A percentile compares a stretch with the other conserved stretches of the same genome.
phyloP scores from a whole-genome alignment of 1,139 yeast species.

The Zygosaccharomyces pseudobailii region DNA sequence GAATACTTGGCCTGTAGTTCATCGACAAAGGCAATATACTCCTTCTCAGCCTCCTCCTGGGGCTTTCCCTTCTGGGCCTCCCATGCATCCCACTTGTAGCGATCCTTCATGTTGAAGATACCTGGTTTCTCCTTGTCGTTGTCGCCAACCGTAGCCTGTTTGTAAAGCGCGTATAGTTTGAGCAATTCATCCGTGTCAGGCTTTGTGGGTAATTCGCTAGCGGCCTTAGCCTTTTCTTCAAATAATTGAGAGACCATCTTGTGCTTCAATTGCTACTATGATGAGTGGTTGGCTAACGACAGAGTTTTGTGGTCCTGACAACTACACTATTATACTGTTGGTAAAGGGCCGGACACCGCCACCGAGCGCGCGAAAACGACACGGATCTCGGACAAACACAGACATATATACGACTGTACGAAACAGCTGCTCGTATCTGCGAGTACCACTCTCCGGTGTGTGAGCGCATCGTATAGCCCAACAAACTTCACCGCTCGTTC shows the following conservation, averaged over 20 bases:
- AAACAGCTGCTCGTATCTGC: not conserved
- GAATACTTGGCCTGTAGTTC: constrained; percentile 54
- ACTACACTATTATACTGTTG: not conserved
- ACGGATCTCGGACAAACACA: not conserved
- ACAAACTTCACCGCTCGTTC: too few relatives aligned
- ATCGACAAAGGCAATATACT: constrained; percentile 70
- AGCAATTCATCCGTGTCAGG: constrained; percentile 86
- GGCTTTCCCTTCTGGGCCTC: constrained; percentile 76
- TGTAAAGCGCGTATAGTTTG: constrained; percentile 80
- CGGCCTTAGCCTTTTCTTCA: constrained; percentile 63
- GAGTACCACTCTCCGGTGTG: not conserved
- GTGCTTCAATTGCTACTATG: not conserved
- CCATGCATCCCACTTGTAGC: constrained; percentile 98
- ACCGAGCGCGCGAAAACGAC: not conserved
- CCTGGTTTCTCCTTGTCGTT: constrained; percentile 72
- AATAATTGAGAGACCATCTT: constrained; percentile 34
- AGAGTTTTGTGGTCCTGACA: too few relatives aligned
- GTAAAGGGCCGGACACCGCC: not conserved
- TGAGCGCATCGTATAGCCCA: not conserved
- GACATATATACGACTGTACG: not conserved
- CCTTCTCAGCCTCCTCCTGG: constrained; percentile 85
- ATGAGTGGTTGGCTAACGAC: too few relatives aligned
- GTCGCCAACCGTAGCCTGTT: constrained; percentile 97
- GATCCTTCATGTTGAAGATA: constrained; percentile 85
- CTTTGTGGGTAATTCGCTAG: constrained; percentile 65